A percentile compares a stretch with the other conserved stretches of the same genome.
Evolutionary conservation across 2,329 filamentous ascomycete species (phyloP).

Genomic region (Mariannaea elegans): DNA sequence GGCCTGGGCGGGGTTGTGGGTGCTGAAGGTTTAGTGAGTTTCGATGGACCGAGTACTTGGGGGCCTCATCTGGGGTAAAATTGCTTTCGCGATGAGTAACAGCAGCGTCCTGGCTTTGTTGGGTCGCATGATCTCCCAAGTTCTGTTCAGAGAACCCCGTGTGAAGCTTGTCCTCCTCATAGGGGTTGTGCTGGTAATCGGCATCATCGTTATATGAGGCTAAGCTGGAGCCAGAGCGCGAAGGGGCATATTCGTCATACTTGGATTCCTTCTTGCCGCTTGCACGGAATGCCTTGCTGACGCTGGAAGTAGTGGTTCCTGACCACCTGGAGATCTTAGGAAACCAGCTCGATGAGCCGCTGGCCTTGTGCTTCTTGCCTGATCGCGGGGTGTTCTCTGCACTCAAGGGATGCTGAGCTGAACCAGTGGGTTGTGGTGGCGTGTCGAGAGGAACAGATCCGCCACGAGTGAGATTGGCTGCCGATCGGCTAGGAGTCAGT

Average conservation of each 20-base stretch:
- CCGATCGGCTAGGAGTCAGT: slow-evolving; percentile 67
- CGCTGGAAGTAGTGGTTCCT: slow-evolving; percentile 91
- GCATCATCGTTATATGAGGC: slow-evolving; percentile 70
- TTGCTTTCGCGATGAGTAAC: slow-evolving; percentile 56
- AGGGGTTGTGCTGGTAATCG: slow-evolving; percentile 61
- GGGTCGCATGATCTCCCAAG: slow-evolving; percentile 42
- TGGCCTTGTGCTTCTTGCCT: slow-evolving; percentile 90
- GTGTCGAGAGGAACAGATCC: slow-evolving; percentile 65
- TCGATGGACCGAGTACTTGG: slow-evolving; percentile 83
- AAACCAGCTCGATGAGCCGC: slow-evolving; percentile 79
- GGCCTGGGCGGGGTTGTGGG: slow-evolving; percentile 78
- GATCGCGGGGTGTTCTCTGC: slow-evolving; percentile 80
- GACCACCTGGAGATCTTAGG: slow-evolving; percentile 98
- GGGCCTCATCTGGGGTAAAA: slow-evolving; percentile 71
- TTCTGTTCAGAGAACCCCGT: slow-evolving; percentile 64
- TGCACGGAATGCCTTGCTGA: slow-evolving; percentile 78
- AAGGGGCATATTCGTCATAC: slow-evolving; percentile 69
- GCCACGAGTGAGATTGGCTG: slow-evolving; percentile 51
- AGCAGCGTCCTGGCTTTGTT: slow-evolving; percentile 37
- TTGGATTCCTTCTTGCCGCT: slow-evolving; percentile 68
- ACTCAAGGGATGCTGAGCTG: slow-evolving; percentile 58
- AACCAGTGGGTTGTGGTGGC: slow-evolving; percentile 62
- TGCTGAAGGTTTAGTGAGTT: slow-evolving; percentile 84
- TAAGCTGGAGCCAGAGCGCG: slow-evolving; percentile 80
- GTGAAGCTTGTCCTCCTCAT: slow-evolving; percentile 69